Percentiles rank a stretch among this genome's conserved stretches.
Conservation (phyloP, 2,329 filamentous ascomycete genomes). For the Pseudogymnoascus sp. region DNA sequence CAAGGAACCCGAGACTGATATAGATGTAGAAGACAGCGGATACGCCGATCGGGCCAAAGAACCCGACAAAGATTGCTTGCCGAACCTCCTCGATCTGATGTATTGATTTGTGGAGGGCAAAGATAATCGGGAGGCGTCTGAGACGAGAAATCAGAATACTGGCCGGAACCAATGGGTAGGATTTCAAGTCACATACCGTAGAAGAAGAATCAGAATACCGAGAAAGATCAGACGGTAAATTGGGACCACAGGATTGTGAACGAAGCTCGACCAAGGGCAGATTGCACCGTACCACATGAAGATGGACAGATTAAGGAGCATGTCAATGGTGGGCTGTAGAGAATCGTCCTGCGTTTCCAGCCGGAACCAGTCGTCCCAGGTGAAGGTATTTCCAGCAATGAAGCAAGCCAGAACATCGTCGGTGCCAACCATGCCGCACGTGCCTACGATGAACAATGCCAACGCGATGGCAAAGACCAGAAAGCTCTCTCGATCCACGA, state of each 20-base stretch:
- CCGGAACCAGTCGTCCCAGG: constrained; percentile 87
- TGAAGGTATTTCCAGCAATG: constrained; percentile 80
- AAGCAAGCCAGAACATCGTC: constrained; percentile 88
- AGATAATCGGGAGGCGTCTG: constrained; percentile 67
- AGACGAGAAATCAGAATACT: constrained; percentile 44
- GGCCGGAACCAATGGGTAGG: no score
- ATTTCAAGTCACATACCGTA: constrained; percentile 39
- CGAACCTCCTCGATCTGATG: constrained; percentile 67
- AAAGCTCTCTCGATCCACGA: constrained; percentile 29
- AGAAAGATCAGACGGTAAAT: constrained; percentile 63
- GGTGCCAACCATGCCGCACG: constrained; percentile 75
- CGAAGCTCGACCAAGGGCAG: constrained; percentile 68
- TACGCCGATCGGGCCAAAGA: constrained; percentile 89
- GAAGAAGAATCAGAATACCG: constrained; percentile 69
- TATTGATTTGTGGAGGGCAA: constrained; percentile 65
- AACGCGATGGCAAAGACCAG: constrained; percentile 56
- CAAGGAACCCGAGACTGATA: constrained; percentile 67
- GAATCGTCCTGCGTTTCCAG: constrained; percentile 79
- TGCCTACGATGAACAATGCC: constrained; percentile 76
- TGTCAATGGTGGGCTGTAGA: constrained; percentile 81
- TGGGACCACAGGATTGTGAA: constrained; percentile 57
- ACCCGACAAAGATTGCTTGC: constrained; percentile 80
- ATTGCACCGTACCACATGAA: constrained; percentile 87
- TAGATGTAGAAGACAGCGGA: constrained; percentile 88
- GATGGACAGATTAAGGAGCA: constrained; percentile 77